A percentile compares a stretch with the other conserved stretches of the same genome.
Evolutionary conservation across 2,329 filamentous ascomycete genomes (phyloP).

Genomic region (Fragosphaeria purpurea): DNA sequence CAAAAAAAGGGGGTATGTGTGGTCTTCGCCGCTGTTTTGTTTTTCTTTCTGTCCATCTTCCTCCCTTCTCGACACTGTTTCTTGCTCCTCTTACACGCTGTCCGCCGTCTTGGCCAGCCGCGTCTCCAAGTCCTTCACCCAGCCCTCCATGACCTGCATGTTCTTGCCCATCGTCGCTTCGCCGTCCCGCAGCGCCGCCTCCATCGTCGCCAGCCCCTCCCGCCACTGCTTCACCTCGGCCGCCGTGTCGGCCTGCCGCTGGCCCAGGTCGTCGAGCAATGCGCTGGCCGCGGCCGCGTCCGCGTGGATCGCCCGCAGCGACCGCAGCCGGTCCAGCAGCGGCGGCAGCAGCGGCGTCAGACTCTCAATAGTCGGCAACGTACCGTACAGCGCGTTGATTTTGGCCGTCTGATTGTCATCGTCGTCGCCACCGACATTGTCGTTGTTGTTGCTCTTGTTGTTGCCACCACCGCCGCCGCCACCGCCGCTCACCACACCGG

Average conservation of each 20-base stretch:
- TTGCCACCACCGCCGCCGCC: neutral
- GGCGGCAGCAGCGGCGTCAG: conserved; percentile 77
- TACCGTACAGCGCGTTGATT: conserved; percentile 84
- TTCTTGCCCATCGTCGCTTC: conserved; percentile 66
- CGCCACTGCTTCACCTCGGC: conserved; percentile 79
- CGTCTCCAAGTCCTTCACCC: conserved; percentile 79
- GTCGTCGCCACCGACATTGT: conserved; percentile 26
- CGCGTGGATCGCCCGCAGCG: conserved; percentile 72
- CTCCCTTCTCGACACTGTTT: neutral
- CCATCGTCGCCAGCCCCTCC: conserved; percentile 68
- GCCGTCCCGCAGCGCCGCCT: conserved; percentile 60
- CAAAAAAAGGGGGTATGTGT: neutral
- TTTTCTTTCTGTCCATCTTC: neutral
- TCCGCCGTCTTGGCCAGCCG: conserved; percentile 53
- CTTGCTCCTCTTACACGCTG: no score
- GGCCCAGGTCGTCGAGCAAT: conserved; percentile 67
- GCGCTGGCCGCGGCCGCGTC: conserved; percentile 75
- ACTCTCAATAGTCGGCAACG: conserved; percentile 78
- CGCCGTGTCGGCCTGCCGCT: conserved; percentile 70
- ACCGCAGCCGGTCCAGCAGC: conserved; percentile 74
- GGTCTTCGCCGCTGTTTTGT: no score
- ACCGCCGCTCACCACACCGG: neutral
- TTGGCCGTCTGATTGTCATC: conserved; percentile 69
- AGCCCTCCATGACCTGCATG: conserved; percentile 73
- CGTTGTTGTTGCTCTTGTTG: conserved; percentile 19